These are phyloP conservation scores for Bruguiera gymnorhiza DNA, from an alignment of 345 rosid genomes.

Conservation along the genomic window DNA sequence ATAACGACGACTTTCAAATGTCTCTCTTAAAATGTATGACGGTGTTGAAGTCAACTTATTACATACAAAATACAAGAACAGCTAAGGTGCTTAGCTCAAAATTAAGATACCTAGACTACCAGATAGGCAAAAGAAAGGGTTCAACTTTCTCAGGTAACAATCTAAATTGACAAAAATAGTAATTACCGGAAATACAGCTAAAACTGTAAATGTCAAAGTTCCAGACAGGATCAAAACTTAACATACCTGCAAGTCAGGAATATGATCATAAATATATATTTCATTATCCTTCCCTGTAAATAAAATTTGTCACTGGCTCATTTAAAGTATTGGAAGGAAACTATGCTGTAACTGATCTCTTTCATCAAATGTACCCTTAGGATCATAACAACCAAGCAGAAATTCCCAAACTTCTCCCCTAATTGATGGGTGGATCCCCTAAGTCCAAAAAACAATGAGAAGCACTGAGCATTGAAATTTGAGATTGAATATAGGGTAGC, in stretches of 20 bases:
- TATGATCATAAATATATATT: too few species aligned
- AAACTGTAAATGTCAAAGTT: neutral
- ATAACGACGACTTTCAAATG: conserved; percentile 3
- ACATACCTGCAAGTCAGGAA: neutral
- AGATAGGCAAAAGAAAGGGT: too few species aligned
- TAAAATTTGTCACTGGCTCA: too few species aligned
- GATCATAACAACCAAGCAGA: conserved; percentile 87
- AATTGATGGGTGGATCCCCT: conserved; percentile 95
- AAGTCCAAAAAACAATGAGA: neutral
- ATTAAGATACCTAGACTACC: neutral
- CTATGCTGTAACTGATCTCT: conserved; percentile 75
- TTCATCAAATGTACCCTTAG: conserved; percentile 81
- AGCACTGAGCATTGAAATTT: conserved; percentile 3
- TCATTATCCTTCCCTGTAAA: too few species aligned
- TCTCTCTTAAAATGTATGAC: neutral
- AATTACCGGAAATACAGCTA: neutral
- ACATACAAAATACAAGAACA: neutral
- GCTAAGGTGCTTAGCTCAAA: neutral
- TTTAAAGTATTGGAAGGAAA: conserved; percentile 5
- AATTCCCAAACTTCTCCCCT: conserved; percentile 99
- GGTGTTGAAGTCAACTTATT: neutral
- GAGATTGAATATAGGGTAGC: neutral
- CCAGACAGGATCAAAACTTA: neutral
- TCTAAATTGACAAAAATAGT: neutral
- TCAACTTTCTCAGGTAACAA: neutral